Evolutionary conservation across 2,329 filamentous ascomycete species (phyloP).

Genomic region (Ophiobolus disseminans): DNA sequence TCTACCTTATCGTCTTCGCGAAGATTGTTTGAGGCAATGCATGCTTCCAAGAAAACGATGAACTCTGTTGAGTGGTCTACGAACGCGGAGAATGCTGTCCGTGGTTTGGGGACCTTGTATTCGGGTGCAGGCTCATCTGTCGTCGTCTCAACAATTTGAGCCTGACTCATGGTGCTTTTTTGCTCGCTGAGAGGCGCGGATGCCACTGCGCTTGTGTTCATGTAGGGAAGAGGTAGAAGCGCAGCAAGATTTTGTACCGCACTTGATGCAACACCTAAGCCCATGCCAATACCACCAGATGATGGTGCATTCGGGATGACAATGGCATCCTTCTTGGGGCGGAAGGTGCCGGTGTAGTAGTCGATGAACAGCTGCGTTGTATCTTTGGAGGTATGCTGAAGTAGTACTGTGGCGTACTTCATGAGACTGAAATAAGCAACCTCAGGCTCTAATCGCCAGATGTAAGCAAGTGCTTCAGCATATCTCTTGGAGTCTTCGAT

Average conservation of each 20-base stretch:
- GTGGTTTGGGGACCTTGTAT: conserved; percentile 82
- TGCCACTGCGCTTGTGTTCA: conserved; percentile 68
- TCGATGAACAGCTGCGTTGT: conserved; percentile 90
- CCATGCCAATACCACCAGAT: conserved; percentile 50
- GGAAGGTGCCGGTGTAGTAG: conserved; percentile 89
- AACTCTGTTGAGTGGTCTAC: conserved; percentile 94
- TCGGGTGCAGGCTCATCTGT: conserved; percentile 60
- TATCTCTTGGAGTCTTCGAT: conserved; percentile 96
- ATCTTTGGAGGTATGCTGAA: conserved; percentile 83
- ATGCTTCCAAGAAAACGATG: conserved; percentile 89
- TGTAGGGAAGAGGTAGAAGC: conserved; percentile 83
- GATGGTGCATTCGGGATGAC: conserved; percentile 57
- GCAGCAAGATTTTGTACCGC: conserved; percentile 87
- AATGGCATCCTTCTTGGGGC: conserved; percentile 70
- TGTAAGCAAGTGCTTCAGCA: conserved; percentile 85
- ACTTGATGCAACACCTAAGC: conserved; percentile 64
- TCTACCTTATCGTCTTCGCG: conserved; percentile 79
- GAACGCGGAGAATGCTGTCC: conserved; percentile 93
- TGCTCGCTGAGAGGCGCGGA: conserved; percentile 62
- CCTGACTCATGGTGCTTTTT: conserved; percentile 62
- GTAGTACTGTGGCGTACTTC: conserved; percentile 91
- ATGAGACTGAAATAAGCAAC: conserved; percentile 85
- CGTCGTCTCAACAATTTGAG: conserved; percentile 60
- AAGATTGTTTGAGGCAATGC: conserved; percentile 74
- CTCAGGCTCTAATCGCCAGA: conserved; percentile 84